Percentiles rank a stretch among this genome's conserved stretches.
These are phyloP conservation scores for Draba incana DNA, from an alignment of 345 rosid genomes.

Conservation along the genomic window DNA sequence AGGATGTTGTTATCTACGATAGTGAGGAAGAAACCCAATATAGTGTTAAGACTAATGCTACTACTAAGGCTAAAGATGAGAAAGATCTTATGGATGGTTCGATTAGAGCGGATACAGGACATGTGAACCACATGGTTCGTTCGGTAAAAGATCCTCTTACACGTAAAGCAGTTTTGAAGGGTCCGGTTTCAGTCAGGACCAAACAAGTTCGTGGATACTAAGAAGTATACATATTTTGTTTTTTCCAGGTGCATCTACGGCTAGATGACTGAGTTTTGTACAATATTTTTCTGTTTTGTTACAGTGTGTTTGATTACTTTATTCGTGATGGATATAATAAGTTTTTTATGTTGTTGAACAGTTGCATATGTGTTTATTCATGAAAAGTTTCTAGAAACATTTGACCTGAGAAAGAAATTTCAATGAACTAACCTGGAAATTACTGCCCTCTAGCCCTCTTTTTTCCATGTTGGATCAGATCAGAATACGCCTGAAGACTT, in stretches of 20 bases:
- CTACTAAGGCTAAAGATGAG: slow-evolving; percentile 24
- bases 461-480: slow-evolving; percentile 59
- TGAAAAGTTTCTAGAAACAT: slow-evolving; percentile 20
- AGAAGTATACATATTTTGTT: slow-evolving; percentile 34
- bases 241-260: slow-evolving; percentile 9
- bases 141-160: slow-evolving; percentile 39
- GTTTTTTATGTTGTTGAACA: slow-evolving; percentile 24
- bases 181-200: slow-evolving; percentile 62
- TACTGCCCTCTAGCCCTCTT: slow-evolving; percentile 58
- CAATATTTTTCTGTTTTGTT: slow-evolving; percentile 8
- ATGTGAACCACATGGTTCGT: slow-evolving; percentile 35
- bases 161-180: slow-evolving; percentile 43
- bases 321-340: slow-evolving; percentile 25
- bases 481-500: slow-evolving; percentile 64
- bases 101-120: slow-evolving; percentile 37
- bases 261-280: slow-evolving; percentile 25
- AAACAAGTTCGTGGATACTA: slow-evolving; percentile 66
- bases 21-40: slow-evolving; percentile 51
- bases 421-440: slow-evolving; percentile 34
- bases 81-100: slow-evolving; percentile 13
- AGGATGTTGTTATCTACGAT: slow-evolving; percentile 59
- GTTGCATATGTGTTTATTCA: slow-evolving; percentile 26
- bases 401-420: slow-evolving; percentile 24
- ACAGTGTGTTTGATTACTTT: slow-evolving; percentile 10
- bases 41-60: slow-evolving; percentile 15